Evolutionary conservation across 495 filamentous ascomycete species (phyloP).

Genomic region (Aspergillus mulundensis): DNA sequence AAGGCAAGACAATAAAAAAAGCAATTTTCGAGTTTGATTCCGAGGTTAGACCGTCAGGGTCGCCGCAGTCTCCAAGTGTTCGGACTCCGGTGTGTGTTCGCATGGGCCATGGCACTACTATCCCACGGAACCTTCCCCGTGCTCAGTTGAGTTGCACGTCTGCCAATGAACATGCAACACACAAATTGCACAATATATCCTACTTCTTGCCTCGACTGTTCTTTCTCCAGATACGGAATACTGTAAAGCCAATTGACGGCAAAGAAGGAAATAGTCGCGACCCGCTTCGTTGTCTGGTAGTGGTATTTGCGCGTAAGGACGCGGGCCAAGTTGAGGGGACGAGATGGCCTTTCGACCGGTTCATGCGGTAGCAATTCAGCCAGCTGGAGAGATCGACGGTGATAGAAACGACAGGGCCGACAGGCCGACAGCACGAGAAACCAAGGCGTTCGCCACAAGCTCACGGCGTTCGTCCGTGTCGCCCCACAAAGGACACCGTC

Average conservation of each 20-base stretch:
- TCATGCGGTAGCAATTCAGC: slow-evolving; percentile 12
- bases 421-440: slow-evolving; percentile 3
- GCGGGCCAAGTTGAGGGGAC: slow-evolving; percentile 11
- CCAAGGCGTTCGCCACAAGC: slow-evolving; percentile 19
- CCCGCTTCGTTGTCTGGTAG: slow-evolving; percentile 9
- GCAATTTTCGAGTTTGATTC: background rate
- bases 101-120: slow-evolving; percentile 14
- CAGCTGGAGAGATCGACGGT: slow-evolving; percentile 15
- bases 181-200: slow-evolving; percentile 10
- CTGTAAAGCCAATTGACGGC: slow-evolving; percentile 17
- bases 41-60: background rate
- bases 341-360: slow-evolving; percentile 9
- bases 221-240: slow-evolving; percentile 16
- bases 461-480: slow-evolving; percentile 1
- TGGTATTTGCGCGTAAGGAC: slow-evolving; percentile 1
- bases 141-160: slow-evolving; percentile 7
- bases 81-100: background rate
- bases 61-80: background rate
- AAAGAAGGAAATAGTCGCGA: slow-evolving; percentile 6
- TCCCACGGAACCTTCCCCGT: slow-evolving; percentile 9
- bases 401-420: background rate
- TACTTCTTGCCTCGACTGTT: slow-evolving; percentile 13
- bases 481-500: slow-evolving; percentile 13
- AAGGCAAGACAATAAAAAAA: background rate
- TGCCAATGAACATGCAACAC: slow-evolving; percentile 21